Conservation (phyloP, 1,284 basidiomycete species). For the Ustilago trichophora region DNA sequence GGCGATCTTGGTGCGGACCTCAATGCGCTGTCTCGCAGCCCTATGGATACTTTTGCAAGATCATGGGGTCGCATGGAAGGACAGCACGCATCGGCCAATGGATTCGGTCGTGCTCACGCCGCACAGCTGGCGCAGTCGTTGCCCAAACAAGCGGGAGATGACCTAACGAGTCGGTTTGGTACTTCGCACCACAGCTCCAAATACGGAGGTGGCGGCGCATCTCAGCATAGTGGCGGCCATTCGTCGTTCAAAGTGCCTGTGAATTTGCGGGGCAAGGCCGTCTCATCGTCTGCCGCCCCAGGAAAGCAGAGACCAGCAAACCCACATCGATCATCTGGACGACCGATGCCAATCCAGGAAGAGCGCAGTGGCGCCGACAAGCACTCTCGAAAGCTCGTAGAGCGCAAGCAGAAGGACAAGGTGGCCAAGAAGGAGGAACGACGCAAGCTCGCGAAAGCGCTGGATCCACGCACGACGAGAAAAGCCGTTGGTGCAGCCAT, state of each 20-base stretch:
- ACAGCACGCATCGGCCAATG: conserved; percentile 1
- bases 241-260: conserved; percentile 41
- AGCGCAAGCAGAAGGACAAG: conserved; percentile 15
- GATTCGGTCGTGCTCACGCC: neutral
- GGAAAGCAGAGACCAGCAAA: conserved; percentile 14
- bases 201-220: conserved; percentile 18
- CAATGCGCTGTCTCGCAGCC: conserved; percentile 23
- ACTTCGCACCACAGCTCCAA: conserved; percentile 30
- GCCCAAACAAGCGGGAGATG: conserved; percentile 26
- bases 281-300: neutral
- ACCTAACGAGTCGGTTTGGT: conserved; percentile 2
- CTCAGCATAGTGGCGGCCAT: conserved; percentile 37
- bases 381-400: conserved; percentile 10
- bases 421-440: conserved; percentile 15
- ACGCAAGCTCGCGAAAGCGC: conserved; percentile 10
- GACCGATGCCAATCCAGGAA: conserved; percentile 35
- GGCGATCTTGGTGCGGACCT: conserved; percentile 30
- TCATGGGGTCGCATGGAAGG: conserved; percentile 27
- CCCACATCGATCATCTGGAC: conserved; percentile 7
- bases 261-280: conserved; percentile 9
- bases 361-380: conserved; percentile 14
- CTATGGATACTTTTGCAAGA: conserved; percentile 9
- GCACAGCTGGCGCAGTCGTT: conserved; percentile 31
- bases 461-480: conserved; percentile 4
- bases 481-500: conserved; percentile 38